Conservation (phyloP, 2,329 filamentous ascomycete genomes). For the Rhytidhysteron rufulum region DNA sequence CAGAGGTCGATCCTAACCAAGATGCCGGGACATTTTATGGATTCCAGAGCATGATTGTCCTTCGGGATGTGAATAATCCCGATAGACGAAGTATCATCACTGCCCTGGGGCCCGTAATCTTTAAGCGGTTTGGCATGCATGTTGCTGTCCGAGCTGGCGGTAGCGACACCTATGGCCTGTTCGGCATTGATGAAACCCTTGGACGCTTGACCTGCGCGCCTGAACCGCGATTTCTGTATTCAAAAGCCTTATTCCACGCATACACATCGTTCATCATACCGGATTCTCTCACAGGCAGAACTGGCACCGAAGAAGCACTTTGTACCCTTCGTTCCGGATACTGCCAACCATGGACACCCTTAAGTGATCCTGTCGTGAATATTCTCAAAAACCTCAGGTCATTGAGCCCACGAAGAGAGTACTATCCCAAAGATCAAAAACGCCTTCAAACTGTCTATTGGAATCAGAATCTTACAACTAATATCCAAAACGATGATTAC, state of each 20-base stretch:
- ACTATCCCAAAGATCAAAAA: conserved; percentile 20
- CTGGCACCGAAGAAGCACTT: conserved; percentile 30
- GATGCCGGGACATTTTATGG: conserved; percentile 57
- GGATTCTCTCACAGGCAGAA: conserved; percentile 30
- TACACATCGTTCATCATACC: conserved; percentile 31
- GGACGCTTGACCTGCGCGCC: conserved; percentile 8
- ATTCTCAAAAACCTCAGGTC: conserved; percentile 15
- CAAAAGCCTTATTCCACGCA: conserved; percentile 34
- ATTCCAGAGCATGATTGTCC: conserved; percentile 53
- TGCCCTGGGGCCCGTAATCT: conserved; percentile 40
- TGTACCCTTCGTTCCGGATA: conserved; percentile 13
- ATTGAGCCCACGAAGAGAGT: conserved; percentile 21
- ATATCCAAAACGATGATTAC: conserved; percentile 18
- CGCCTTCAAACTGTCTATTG: conserved; percentile 20
- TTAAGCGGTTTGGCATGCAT: conserved; percentile 37
- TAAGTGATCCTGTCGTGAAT: conserved; percentile 6
- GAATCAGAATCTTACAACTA: conserved; percentile 11
- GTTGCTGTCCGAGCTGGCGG: conserved; percentile 33
- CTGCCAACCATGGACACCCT: conserved; percentile 10
- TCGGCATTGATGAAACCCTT: conserved; percentile 5
- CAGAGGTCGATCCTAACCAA: conserved; percentile 54
- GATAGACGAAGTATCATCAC: conserved; percentile 49
- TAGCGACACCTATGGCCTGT: conserved; percentile 5
- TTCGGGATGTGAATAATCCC: conserved; percentile 40
- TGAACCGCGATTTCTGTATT: conserved; percentile 10